These are phyloP conservation scores for Nothomitra cinnamomea DNA, from an alignment of 2,329 filamentous ascomycete genomes.

Conservation along the genomic window DNA sequence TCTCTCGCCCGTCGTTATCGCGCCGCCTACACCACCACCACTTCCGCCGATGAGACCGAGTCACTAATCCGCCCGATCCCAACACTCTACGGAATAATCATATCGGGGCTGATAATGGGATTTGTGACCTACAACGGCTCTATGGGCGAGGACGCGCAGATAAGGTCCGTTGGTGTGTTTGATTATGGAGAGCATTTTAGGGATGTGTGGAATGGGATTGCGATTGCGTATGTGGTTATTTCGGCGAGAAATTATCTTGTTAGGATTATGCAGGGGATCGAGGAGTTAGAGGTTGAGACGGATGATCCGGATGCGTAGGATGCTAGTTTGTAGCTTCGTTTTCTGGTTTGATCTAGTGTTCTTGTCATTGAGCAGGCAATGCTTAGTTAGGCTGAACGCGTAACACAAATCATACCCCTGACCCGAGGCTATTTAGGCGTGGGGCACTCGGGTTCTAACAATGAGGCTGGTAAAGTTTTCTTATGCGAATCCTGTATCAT, in stretches of 20 bases:
- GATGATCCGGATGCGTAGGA: not conserved
- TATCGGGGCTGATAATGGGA: conserved; percentile 14
- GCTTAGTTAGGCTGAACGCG: too few relatives aligned
- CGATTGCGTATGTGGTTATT: conserved; percentile 17
- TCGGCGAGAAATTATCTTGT: conserved; percentile 14
- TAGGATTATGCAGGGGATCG: not conserved
- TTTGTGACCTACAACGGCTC: conserved; percentile 18
- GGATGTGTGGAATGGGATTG: conserved; percentile 21
- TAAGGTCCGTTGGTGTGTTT: conserved; percentile 15
- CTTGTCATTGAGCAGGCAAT: too few relatives aligned
- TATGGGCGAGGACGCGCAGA: conserved; percentile 11
- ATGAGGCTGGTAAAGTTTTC: too few relatives aligned
- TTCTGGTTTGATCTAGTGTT: too few relatives aligned
- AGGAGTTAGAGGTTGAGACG: not conserved
- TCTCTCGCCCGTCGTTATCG: not conserved
- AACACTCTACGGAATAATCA: conserved; percentile 19
- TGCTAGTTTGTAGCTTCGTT: not conserved
- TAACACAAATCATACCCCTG: too few relatives aligned
- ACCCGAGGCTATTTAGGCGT: too few relatives aligned
- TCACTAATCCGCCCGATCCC: conserved; percentile 16
- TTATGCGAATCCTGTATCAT: too few relatives aligned
- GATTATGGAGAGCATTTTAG: conserved; percentile 15
- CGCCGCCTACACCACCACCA: not conserved
- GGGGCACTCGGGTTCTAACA: too few relatives aligned
- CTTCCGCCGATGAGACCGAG: conserved; percentile 11